phyloP scores from a whole-genome alignment of 2,329 filamentous ascomycete species.

The Saccharata proteae region DNA sequence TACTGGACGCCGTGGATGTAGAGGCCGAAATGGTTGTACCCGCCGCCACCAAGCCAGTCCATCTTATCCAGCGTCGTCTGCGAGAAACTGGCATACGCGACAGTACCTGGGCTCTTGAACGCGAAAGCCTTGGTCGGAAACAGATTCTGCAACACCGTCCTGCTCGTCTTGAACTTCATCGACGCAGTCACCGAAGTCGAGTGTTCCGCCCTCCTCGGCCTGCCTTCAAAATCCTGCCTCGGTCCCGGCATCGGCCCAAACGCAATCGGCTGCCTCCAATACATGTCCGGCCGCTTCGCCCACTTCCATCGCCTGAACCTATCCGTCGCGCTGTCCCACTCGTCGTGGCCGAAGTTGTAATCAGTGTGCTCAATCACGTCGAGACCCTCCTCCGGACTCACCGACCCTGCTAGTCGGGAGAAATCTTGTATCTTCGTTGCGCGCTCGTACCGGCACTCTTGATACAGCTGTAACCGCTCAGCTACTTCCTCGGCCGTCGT shows the following conservation, averaged over 20 bases:
- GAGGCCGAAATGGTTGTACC: conserved; percentile 47
- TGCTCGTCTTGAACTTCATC: conserved; percentile 28
- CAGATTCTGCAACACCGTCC: conserved; percentile 29
- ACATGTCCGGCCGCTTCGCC: conserved; percentile 26
- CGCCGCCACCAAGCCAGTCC: conserved; percentile 48
- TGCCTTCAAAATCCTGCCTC: conserved; percentile 19
- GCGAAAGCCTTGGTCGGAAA: conserved; percentile 24
- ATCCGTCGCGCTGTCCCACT: conserved; percentile 42
- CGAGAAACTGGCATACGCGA: conserved; percentile 26
- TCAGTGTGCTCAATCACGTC: conserved; percentile 29
- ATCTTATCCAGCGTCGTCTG: conserved; percentile 34
- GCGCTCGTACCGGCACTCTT: conserved; percentile 45
- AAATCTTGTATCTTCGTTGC: conserved; percentile 46
- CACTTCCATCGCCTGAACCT: conserved; percentile 39
- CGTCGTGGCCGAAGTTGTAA: conserved; percentile 48
- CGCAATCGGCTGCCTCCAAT: conserved; percentile 31
- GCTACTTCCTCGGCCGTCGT: background rate
- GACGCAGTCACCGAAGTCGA: conserved; percentile 26
- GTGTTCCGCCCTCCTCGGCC: conserved; percentile 13
- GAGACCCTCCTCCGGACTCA: conserved; percentile 10
- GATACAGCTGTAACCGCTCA: conserved; percentile 46
- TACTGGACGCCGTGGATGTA: conserved; percentile 53
- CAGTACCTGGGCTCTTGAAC: conserved; percentile 26
- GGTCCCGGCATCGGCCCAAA: conserved; percentile 31
- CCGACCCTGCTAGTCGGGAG: conserved; percentile 34